Base-by-base conservation (phyloP, 2,329 filamentous ascomycete genomes). In the Botrytis aclada region DNA sequence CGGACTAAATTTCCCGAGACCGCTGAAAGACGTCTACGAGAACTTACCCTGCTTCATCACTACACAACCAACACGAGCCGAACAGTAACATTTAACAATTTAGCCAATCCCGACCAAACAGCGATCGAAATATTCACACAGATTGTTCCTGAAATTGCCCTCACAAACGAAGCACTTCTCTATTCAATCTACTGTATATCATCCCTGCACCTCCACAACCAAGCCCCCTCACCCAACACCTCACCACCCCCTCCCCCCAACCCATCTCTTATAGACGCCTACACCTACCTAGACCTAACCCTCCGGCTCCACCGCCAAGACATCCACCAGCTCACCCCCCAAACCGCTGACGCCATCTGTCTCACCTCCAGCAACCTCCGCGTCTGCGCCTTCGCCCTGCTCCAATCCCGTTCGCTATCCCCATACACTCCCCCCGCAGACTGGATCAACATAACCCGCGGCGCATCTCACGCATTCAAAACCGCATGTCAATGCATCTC, bases 1-100 rank as follows among this genome's bases (percentile, higher is more conserved):
- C 22, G 22, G 37, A n/a, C 37, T n/a, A 18, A 61, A 18, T 64
- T 72, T 20, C 74, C 74, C 18, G 77, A 79, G 64, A 70, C 73
- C n/a, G 70, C 32, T 29, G 62, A 65, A 10, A 69, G 76, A 37
- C 77, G 77, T 37, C 58, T 76, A 25, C 61, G 71, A 29, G 77
- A 79, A 66, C 75, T 79, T 4, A 72, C 51, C 29, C 75, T 79
- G 20, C 71, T 78, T n/a, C 76, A 76, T 29, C 74, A 77, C 2
- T 78, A 76, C 63, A 76, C 74, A 45, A 70, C 72, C 25, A 69
- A 65, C 29, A 77, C 76, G 20, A 64, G 73, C 41, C 63, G 69
- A 32, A 76, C 75, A 1, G 37, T 77, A n/a, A 69, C 66, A 29
- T 51, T 74, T 5, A 37, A 4, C 8, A 58, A 51, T n/a, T 39